Evolutionary conservation across 176 grass and related monocot genomes (phyloP).

Genomic region (Olyra latifolia): DNA sequence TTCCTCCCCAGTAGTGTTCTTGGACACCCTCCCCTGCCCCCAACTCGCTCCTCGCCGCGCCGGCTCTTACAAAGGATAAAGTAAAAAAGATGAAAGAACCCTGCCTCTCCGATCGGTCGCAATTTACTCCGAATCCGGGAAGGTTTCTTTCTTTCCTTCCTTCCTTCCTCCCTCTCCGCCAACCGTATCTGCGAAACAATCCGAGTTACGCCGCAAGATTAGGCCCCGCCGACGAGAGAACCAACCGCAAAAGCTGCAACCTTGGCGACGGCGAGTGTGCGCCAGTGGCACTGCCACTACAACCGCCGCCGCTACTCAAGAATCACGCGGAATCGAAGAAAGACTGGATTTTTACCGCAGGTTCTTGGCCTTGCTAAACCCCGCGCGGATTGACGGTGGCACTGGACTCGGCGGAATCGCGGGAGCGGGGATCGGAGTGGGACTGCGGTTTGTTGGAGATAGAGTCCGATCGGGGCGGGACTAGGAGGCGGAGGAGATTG

Average conservation of each 20-base stretch:
- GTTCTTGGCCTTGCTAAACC: slow-evolving; percentile 30
- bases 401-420: slow-evolving; percentile 9
- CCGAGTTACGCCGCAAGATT: background rate
- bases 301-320: background rate
- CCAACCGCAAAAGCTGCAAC: background rate
- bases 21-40: background rate
- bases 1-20: background rate
- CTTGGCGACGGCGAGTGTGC: background rate
- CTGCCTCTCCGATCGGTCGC: background rate
- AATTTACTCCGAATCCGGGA: slow-evolving; percentile 10
- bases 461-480: background rate
- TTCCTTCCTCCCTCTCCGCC: background rate
- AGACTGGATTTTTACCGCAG: background rate
- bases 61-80: background rate
- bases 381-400: background rate
- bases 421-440: background rate
- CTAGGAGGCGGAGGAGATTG: slow-evolving; percentile 19
- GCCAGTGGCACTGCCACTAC: background rate
- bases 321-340: background rate
- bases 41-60: background rate
- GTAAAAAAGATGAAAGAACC: background rate
- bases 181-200: slow-evolving; percentile 23
- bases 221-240: background rate
- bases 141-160: slow-evolving; percentile 1
- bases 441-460: background rate